Conservation (phyloP, 306 rosid genomes). For the Cucurbita argyrosperma region DNA sequence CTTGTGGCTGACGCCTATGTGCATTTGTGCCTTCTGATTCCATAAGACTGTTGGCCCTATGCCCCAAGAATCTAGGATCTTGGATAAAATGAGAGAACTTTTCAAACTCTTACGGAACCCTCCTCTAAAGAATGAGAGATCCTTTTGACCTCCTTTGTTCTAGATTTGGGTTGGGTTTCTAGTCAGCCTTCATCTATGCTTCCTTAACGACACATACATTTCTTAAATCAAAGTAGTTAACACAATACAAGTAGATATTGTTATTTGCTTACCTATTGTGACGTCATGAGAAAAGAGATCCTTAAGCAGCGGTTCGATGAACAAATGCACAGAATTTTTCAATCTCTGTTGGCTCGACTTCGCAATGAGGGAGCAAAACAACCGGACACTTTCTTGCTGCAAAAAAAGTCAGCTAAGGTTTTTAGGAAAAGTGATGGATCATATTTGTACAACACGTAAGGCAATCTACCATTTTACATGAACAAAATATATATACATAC, state of each 20-base stretch:
- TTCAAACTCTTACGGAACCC: not conserved
- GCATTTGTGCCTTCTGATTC: not conserved
- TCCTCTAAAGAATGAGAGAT: not conserved
- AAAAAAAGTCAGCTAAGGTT: not conserved
- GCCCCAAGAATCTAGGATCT: not conserved
- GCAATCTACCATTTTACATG: not conserved
- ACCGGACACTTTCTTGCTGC: slow-evolving; percentile 28
- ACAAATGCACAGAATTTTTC: slow-evolving; percentile 32
- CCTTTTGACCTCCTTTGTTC: not conserved
- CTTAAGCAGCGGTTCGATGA: slow-evolving; percentile 51
- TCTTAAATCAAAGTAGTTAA: not conserved
- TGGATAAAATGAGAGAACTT: not conserved
- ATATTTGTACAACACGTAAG: not conserved
- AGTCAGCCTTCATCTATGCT: not conserved
- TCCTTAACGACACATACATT: not conserved
- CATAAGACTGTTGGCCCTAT: not conserved
- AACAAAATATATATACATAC: not conserved
- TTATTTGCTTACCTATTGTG: slow-evolving; percentile 33
- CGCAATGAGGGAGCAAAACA: slow-evolving; percentile 27
- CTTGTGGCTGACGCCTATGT: not conserved
- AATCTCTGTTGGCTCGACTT: slow-evolving; percentile 50
- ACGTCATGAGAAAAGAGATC: slow-evolving; percentile 34
- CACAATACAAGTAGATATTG: not conserved
- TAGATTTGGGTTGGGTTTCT: not conserved
- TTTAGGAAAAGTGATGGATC: not conserved